These are phyloP conservation scores for Fonsecaea monophora DNA, from an alignment of 2,329 filamentous ascomycete genomes.

Conservation along the genomic window DNA sequence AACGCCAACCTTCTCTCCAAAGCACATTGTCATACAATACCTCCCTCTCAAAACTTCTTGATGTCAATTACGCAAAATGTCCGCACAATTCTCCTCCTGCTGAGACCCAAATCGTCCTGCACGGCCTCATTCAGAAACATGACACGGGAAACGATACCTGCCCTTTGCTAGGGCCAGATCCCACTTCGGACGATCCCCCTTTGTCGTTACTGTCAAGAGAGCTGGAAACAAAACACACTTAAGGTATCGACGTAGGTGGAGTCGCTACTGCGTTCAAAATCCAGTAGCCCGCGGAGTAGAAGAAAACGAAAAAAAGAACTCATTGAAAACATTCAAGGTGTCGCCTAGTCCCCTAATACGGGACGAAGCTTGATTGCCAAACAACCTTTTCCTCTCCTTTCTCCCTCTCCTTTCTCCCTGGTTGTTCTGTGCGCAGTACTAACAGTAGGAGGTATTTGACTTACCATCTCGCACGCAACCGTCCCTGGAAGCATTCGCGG, in stretches of 20 bases:
- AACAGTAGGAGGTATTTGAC: neutral
- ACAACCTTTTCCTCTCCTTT: conserved; percentile 4
- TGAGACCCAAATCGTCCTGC: neutral
- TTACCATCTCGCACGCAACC: neutral
- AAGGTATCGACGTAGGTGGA: neutral
- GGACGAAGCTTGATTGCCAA: conserved; percentile 44
- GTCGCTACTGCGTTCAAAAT: neutral
- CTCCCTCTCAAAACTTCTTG: neutral
- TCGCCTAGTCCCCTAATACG: conserved; percentile 39
- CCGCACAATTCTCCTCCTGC: neutral
- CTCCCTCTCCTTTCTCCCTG: neutral
- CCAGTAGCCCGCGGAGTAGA: conserved; percentile 9
- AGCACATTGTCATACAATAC: too few relatives aligned
- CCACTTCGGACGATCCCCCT: neutral
- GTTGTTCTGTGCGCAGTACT: too few relatives aligned
- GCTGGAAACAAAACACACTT: neutral
- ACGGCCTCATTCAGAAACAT: neutral
- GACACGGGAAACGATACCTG: neutral
- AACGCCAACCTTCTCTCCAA: too few relatives aligned
- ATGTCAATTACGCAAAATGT: neutral
- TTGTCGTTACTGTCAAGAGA: neutral
- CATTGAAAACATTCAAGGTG: conserved; percentile 39
- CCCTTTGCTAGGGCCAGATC: neutral
- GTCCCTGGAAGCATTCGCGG: neutral
- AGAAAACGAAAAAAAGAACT: conserved; percentile 19